Base-by-base conservation (phyloP, 2,329 filamentous ascomycete genomes). In the Sporothrix inflata region DNA sequence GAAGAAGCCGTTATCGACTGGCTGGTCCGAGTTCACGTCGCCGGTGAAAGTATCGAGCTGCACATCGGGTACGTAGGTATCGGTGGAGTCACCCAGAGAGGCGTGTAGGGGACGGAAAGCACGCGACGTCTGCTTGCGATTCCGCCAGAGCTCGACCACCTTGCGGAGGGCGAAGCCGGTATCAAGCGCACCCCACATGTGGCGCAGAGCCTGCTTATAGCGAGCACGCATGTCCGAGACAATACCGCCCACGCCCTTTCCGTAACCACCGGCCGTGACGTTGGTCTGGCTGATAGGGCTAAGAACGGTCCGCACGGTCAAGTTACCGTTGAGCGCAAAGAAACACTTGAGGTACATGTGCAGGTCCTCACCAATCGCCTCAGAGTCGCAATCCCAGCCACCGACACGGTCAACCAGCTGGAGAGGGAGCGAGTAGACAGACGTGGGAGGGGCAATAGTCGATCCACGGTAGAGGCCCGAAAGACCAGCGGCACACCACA, bases 271-370 rank as follows among this genome's bases (percentile, higher is more conserved):
- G 57, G 88, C 89, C 66, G 88, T 88, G 68, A 92, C 89, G 76
- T 93, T 92, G 81, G 86, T 92, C 79, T 92, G 91, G 80, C 90
- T 92, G 72, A 92, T 90, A 1, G 91, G 90, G 74, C 89, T 90
- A 76, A 90, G 82, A 40, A 93, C 85, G 3, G 90, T 88, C 66
- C 87, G 85, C 63, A 87, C 87, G 14, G 89, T 89, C 70, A 93
- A 78, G 78, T 92, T 89, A 3, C 91, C 91, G 74, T 91, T 91
- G 21, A 92, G 85, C 0, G 90, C 89, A 75, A 93, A 93, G 82
- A 93, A 93, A 79, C 90, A 92, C 83, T 93, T 93, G 74, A 93
- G 84, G 78, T 91, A 91, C 91, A 93, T 93, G 82, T 93, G 91
- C 77, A 93, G 81, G 77, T 93, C 91, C 80, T 93, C 91, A 57